Base-by-base conservation (phyloP, 441 rosid species). In the Populus hybrid region DNA sequence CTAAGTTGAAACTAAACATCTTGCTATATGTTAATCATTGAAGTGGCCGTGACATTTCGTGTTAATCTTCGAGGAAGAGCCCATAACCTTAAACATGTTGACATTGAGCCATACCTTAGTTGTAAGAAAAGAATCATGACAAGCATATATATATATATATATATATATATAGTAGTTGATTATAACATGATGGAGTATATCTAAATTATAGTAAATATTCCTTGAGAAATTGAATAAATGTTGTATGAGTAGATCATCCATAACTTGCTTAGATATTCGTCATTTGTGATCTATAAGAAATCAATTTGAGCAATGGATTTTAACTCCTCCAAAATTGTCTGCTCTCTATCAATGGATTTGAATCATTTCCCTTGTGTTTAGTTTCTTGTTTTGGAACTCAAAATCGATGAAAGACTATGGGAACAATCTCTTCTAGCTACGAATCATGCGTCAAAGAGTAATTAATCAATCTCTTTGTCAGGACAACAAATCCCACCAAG, bases 1-100 rank as follows among this genome's bases (percentile, higher is more conserved):
- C 5, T 32, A 67, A 18, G 21, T 16, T 67, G 70, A 7, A 67
- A 67, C 70, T 32, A 67, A 10, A 3, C 3, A 11, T 2, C 9
- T 30, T 3, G 32, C 32, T 30, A n/a, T 59, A 34, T 63, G 46
- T 50, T 77, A 76, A 80, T 83, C 73, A 80, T 78, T 83, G 71
- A 76, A 75, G 63, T 59, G 32, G 80, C 69, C 32, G 32, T 18
- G 7, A 42, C n/a, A 9, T 64, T 75, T 38, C 9, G 19, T 65
- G 34, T 59, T n/a, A 23, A 64, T 34, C 4, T 8, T 66, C 14
- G 34, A 28, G 32, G 69, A 23, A 24, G 61, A 0, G 3, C 2
- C n/a, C 61, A 18, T 16, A 53, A 53, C 61, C 63, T 57, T 59
- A 59, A 53, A 59, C 24, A 59, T 59, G 23, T 59, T 59, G 64